Conservation (phyloP, 495 filamentous ascomycete genomes). For the Daldinia vernicosa region DNA sequence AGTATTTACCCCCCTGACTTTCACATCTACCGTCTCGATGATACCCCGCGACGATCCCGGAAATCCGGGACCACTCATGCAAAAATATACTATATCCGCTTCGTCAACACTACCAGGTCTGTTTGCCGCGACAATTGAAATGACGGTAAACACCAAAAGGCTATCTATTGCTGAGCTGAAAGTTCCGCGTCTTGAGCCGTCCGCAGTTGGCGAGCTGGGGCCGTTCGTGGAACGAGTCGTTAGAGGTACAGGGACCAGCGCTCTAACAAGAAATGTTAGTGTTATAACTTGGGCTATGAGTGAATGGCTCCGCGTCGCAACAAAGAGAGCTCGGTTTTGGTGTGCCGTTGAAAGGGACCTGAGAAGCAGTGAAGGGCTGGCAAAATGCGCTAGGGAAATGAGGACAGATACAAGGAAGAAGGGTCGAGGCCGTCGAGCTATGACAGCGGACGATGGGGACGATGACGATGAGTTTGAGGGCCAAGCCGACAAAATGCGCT, state of each 20-base stretch:
- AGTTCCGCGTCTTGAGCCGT: conserved; percentile 54
- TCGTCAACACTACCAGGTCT: conserved; percentile 51
- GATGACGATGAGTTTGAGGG: conserved; percentile 28
- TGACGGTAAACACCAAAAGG: conserved; percentile 57
- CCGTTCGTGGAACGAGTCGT: conserved; percentile 50
- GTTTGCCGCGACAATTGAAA: conserved; percentile 56
- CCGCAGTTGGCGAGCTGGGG: conserved; percentile 53
- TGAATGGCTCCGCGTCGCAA: conserved; percentile 60
- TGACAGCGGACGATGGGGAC: conserved; percentile 32
- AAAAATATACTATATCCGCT: conserved; percentile 53
- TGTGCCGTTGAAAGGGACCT: conserved; percentile 54
- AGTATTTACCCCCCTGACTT: conserved; percentile 64
- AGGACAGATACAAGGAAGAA: conserved; percentile 33
- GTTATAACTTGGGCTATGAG: conserved; percentile 62
- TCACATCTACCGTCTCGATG: conserved; percentile 58
- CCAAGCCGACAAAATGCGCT: conserved; percentile 16
- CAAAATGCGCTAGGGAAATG: conserved; percentile 40
- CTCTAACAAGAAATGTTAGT: conserved; percentile 54
- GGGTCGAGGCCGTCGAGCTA: conserved; percentile 17
- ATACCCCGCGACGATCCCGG: conserved; percentile 42
- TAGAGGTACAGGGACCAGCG: conserved; percentile 40
- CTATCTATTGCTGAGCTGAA: conserved; percentile 50
- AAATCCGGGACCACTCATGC: conserved; percentile 46
- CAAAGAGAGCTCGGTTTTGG: conserved; percentile 58
- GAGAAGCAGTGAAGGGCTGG: conserved; percentile 40